Evolutionary conservation across 2,329 filamentous ascomycete genomes (phyloP).

Genomic region (Biscogniauxia mediterranea): DNA sequence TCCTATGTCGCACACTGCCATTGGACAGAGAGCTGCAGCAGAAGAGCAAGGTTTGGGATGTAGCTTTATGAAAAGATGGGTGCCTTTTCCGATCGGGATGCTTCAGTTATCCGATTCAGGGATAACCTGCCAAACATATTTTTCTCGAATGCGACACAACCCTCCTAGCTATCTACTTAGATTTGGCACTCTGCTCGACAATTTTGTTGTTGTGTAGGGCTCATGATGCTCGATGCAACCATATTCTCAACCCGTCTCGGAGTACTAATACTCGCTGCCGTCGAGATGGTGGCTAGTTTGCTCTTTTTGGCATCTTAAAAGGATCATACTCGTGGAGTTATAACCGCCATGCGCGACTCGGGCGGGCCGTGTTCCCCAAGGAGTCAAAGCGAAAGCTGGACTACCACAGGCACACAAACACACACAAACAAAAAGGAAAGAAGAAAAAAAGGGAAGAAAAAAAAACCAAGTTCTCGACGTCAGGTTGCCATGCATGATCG

Average conservation of each 20-base stretch:
- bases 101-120: not conserved
- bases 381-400: conserved; percentile 20
- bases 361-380: conserved; percentile 9
- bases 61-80: not conserved
- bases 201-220: not conserved
- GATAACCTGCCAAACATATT: conserved; percentile 1
- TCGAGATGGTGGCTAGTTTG: not conserved
- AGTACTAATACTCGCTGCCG: not conserved
- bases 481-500: conserved; percentile 23
- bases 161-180: not conserved
- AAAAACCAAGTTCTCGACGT: conserved; percentile 19
- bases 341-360: conserved; percentile 18
- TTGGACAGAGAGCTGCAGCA: not conserved
- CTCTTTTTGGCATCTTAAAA: not conserved
- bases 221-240: not conserved
- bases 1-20: not conserved
- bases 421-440: too few relatives aligned
- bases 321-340: conserved; percentile 11
- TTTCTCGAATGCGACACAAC: not conserved
- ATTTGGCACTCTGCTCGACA: not conserved
- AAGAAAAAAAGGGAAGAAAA: not conserved
- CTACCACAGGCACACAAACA: not conserved
- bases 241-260: not conserved
- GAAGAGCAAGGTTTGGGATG: not conserved
- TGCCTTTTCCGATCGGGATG: not conserved